Base-by-base conservation (phyloP, 305 asterid species). In the Nicotiana rustica region DNA sequence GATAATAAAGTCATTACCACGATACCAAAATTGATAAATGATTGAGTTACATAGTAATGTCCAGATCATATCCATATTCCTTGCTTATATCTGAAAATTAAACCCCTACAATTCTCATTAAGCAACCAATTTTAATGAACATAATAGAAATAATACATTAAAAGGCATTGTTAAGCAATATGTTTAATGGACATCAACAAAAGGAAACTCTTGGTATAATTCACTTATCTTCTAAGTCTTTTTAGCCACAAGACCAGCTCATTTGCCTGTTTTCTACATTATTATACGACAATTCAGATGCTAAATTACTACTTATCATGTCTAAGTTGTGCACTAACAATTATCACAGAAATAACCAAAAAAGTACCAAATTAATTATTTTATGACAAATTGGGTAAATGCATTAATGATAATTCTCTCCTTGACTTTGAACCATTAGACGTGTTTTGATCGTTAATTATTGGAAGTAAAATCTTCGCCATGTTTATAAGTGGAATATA, bases 181-280 rank as follows among this genome's bases (percentile, higher is more conserved):
- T 76, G 4, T 15, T 49, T 33, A 33, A 73, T 75, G 44, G 62
- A 14, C 62, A 47, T 21, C 29, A 73, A 76, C 31, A 76, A 75
- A 75, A 52, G 80, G 66, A 29, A 75, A 75, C 65, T 7, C 3
- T 4, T 75, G 62, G 65, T 25, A 75, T 75, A 15, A 76, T 76
- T 76, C 65, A 25, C 80, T 76, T 76, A 15, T 75, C 79, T 15
- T 49, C 64, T 0, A 52, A 75, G 79, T 2, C 44, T 25, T 49
- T 73, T 52, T 52, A 29, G 92, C 85, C 86, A 88, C 68, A 67
- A 17, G 13, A 55, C 86, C 73, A 87, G 79, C 88, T 81, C 49
- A 21, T 8, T 83, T 86, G 75, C 86, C 84, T 79, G 75, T 47
- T 38, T 56, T 80, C 67, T 77, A 84, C 83, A 87, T 78, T 38